phyloP scores from a whole-genome alignment of 2,329 filamentous ascomycete genomes.

The Keithomyces neogunnii region DNA sequence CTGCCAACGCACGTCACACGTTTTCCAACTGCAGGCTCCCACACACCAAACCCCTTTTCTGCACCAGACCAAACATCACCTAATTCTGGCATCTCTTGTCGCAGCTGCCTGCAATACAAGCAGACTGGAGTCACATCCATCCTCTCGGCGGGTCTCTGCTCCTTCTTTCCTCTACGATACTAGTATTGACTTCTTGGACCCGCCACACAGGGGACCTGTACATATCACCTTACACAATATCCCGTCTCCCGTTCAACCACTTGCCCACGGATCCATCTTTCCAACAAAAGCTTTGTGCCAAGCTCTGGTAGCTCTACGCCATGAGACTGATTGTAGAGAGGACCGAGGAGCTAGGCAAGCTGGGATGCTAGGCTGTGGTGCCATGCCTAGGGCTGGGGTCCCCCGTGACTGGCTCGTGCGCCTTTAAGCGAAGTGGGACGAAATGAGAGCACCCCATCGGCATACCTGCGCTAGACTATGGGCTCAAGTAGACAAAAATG shows the following conservation, averaged over 20 bases:
- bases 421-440: slow-evolving; percentile 16
- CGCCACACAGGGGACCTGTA: neutral
- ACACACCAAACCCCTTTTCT: neutral
- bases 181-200: neutral
- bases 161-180: too few species aligned
- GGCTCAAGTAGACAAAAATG: slow-evolving; percentile 1
- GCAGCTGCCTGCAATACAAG: too few species aligned
- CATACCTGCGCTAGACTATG: slow-evolving; percentile 8
- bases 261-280: neutral
- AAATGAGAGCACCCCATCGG: slow-evolving; percentile 13
- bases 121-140: too few species aligned
- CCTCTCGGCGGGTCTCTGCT: too few species aligned
- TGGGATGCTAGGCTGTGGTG: neutral
- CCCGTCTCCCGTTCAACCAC: neutral
- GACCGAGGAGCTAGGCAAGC: neutral
- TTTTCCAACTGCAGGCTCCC: neutral
- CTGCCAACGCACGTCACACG: neutral
- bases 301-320: neutral
- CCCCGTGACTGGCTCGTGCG: slow-evolving; percentile 9
- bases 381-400: neutral
- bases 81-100: too few species aligned
- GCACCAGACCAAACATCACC: neutral
- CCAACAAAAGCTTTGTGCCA: neutral
- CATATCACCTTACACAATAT: too few species aligned
- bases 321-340: neutral